These are phyloP conservation scores for Debaryomyces udenii DNA, from an alignment of 1,139 yeast species.

Conservation along the genomic window DNA sequence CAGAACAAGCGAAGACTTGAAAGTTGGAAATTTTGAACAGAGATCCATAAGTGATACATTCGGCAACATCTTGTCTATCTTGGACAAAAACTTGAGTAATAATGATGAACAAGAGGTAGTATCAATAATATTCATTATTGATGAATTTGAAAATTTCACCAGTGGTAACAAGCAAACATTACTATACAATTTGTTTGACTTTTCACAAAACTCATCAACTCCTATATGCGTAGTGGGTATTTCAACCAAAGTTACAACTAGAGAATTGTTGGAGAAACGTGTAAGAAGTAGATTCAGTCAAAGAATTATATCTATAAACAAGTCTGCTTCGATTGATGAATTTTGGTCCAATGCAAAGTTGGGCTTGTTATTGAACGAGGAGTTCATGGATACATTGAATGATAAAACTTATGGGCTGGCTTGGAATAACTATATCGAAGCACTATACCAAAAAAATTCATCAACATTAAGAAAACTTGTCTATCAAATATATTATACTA, in stretches of 20 bases:
- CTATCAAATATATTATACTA: slow-evolving; percentile 56
- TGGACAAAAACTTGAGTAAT: slow-evolving; percentile 26
- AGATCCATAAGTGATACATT: slow-evolving; percentile 46
- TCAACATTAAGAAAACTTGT: slow-evolving; percentile 24
- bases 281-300: slow-evolving; percentile 91
- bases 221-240: slow-evolving; percentile 86
- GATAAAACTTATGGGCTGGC: slow-evolving; percentile 28
- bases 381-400: slow-evolving; percentile 18
- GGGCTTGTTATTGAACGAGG: slow-evolving; percentile 28
- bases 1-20: slow-evolving; percentile 18
- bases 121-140: slow-evolving; percentile 76
- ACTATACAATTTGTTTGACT: slow-evolving; percentile 83
- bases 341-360: slow-evolving; percentile 42
- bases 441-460: slow-evolving; percentile 17
- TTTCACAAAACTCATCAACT: slow-evolving; percentile 71
- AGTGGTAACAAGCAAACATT: slow-evolving; percentile 75
- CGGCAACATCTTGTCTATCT: slow-evolving; percentile 38
- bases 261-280: slow-evolving; percentile 86
- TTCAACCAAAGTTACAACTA: slow-evolving; percentile 70
- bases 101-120: slow-evolving; percentile 25
- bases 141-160: slow-evolving; percentile 82
- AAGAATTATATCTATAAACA: slow-evolving; percentile 63
- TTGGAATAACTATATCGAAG: slow-evolving; percentile 58
- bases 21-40: slow-evolving; percentile 38
- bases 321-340: slow-evolving; percentile 46